A percentile compares a stretch with the other conserved stretches of the same genome.
Evolutionary conservation across 208 protist genomes (phyloP).

Genomic region (Herpetomonas muscarum): DNA sequence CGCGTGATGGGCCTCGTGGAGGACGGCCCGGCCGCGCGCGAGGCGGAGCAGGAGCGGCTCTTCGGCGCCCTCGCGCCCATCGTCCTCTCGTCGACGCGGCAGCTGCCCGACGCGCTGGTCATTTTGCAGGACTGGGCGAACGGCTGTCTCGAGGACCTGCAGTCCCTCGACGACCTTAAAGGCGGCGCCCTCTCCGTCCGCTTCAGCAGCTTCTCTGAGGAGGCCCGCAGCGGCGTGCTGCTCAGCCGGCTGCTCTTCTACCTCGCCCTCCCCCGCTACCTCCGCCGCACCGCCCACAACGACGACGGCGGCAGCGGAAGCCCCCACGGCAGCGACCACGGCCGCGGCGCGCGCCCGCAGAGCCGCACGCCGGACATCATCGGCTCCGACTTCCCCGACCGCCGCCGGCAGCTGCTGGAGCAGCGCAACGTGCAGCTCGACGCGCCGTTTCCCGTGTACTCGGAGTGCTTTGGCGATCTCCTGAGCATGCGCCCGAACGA

Average conservation of each 20-base stretch:
- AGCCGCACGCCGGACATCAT: not conserved
- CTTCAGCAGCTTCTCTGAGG: constrained; percentile 74
- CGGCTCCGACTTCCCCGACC: constrained; percentile 33
- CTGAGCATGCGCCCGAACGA: constrained; percentile 45
- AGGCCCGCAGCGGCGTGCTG: constrained; percentile 73
- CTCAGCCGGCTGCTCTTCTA: constrained; percentile 86
- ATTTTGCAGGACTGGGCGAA: constrained; percentile 88
- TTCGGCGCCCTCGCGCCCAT: constrained; percentile 81
- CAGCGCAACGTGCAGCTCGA: constrained; percentile 81
- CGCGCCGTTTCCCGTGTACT: constrained; percentile 76
- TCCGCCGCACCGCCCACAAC: constrained; percentile 35
- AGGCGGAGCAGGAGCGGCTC: constrained; percentile 62
- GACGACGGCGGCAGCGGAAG: constrained; percentile 9
- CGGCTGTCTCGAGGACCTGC: constrained; percentile 76
- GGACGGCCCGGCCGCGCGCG: constrained; percentile 3
- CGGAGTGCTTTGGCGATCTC: constrained; percentile 83
- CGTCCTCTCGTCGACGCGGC: constrained; percentile 55
- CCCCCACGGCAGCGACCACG: not conserved
- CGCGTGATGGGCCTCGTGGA: not conserved
- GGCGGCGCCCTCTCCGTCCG: constrained; percentile 62
- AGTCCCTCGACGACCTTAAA: constrained; percentile 77
- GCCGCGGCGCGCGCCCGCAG: not conserved
- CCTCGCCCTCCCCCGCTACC: constrained; percentile 79
- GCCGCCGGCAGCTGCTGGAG: constrained; percentile 66
- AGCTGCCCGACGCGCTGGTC: constrained; percentile 69